Conservation (phyloP, 257 asterid species). For the Coffea eugenioides region DNA sequence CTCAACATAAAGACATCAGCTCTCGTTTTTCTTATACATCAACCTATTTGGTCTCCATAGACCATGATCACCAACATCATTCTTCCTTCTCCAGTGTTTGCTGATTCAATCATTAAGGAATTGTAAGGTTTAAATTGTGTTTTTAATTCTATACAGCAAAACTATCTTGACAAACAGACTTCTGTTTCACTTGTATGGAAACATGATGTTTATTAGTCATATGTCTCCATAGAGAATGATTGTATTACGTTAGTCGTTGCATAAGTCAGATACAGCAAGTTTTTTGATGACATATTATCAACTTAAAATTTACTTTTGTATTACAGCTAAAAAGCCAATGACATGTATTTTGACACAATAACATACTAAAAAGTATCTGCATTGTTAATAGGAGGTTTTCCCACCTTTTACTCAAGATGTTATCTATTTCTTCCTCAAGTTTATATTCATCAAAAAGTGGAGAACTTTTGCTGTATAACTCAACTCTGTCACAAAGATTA, state of each 20-base stretch:
- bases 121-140: neutral
- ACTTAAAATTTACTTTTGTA: neutral
- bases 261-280: neutral
- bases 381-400: conserved; percentile 18
- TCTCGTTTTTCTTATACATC: neutral
- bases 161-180: neutral
- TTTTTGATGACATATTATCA: neutral
- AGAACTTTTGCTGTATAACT: conserved; percentile 63
- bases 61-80: conserved; percentile 4
- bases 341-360: neutral
- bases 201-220: neutral
- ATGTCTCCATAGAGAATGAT: neutral
- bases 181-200: neutral
- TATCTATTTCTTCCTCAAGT: conserved; percentile 85
- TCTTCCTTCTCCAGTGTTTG: neutral
- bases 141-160: neutral
- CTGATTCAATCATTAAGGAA: neutral
- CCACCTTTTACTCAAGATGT: conserved; percentile 86
- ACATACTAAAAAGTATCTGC: conserved; percentile 4
- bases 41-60: neutral
- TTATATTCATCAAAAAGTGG: conserved; percentile 88
- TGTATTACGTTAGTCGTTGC: neutral
- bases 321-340: neutral
- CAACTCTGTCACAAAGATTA: conserved; percentile 84
- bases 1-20: no score